Base-by-base conservation (phyloP, 2,329 filamentous ascomycete genomes). In the Biscogniauxia mediterranea region DNA sequence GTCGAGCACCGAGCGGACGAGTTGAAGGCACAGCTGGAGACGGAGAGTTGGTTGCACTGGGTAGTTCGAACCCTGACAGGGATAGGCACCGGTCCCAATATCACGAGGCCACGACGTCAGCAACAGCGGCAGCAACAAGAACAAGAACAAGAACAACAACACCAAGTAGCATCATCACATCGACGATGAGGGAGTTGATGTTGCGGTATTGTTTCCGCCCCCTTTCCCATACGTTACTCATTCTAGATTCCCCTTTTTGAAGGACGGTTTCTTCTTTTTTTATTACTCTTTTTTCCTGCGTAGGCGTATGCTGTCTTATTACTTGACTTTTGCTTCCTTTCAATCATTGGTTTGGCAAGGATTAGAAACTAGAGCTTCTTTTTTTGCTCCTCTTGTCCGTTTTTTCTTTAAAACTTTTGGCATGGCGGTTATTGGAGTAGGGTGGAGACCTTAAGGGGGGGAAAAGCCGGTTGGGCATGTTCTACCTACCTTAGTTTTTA, bases 41-140 rank as follows among this genome's bases (percentile, higher is more conserved):
- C 81, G 62, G 86, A 89, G 73, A 85, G 85, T 68, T 87, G 84
- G 84, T 67, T 85, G 70, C 81, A 85, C 62, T 90, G 88, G 88
- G 75, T 87, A 52, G 81, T 88, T 49, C 80, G 86, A 74, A 83
- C 85, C 38, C 59, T 87, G 66, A 87, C 85, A 4, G 85, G 85
- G 2, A 82, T 87, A 52, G 85, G 85, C 15, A 86, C 83, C 0
- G 83, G 84, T 5, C 84, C 84, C 19, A 85, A 87, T 66, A 84
- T 87, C 55, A 78, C 78, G 73, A 76, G 68, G 61, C 64, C 64
- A 63, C 69, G 68, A 63, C 54, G 52, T 28, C 56, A 62, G 3
- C 28, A 32, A 62, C 23, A 23, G n/a, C n/a, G n/a, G n/a, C n/a
- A n/a, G n/a, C n/a, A n/a, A n/a, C n/a, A n/a, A n/a, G n/a, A n/a